Base-by-base conservation (phyloP, 2,329 filamentous ascomycete genomes). In the Fusarium pseudoanthophilum region DNA sequence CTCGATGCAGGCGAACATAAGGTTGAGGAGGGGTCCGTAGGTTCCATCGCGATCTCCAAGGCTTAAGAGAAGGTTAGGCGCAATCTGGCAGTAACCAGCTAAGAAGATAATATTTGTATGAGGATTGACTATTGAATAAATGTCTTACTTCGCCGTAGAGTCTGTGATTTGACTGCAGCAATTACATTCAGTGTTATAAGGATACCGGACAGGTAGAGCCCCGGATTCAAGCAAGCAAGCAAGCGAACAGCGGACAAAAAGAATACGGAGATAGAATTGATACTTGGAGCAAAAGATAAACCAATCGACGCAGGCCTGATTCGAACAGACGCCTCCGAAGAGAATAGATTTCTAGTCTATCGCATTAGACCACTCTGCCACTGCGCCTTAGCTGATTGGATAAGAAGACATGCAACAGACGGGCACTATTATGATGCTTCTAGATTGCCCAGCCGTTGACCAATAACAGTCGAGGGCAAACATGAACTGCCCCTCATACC, bases 301-400 rank as follows among this genome's bases (percentile, higher is more conserved):
- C 28, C 63, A 67, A 61, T 67, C 64, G 64, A 67, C 64, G 64
- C 64, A 67, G 64, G 64, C 64, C 64, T 67, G 64, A 67, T 67
- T 67, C 64, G 64, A 67, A 67, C 64, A 67, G 64, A 67, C 64
- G 64, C 64, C 64, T 67, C 64, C 64, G 64, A 67, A 8, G 64
- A 67, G 64, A 67, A 67, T 67, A 67, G 64, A 67, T 67, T 67
- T 67, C 64, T 67, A 67, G 64, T 67, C 64, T 67, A 67, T 67
- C 64, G 64, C 64, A 66, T 67, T 67, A 67, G 64, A 67, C 64
- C 64, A 67, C 64, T 67, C 64, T 66, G 64, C 64, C 64, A 67
- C 64, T 67, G 64, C 64, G 64, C 64, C 64, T 67, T 9, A 37
- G 28, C 46, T 67, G 53, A 67, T 67, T 61, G 45, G 64, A 46